Evolutionary conservation across 2,329 filamentous ascomycete species (phyloP), one percentile per base, ranked within the genome.

Genomic region (Cladophialophora yegresii): DNA sequence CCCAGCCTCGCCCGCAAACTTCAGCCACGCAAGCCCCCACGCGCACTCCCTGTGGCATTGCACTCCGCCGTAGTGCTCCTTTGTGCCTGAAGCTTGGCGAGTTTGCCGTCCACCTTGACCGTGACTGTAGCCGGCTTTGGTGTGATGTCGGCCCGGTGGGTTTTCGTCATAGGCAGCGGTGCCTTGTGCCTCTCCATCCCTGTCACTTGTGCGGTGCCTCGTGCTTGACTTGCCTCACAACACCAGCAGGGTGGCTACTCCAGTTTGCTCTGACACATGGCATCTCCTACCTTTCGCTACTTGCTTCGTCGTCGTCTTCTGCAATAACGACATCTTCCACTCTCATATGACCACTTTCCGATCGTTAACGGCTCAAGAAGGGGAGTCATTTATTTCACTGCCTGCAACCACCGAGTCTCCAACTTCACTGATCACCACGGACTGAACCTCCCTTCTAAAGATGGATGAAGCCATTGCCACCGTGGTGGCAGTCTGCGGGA

Each of bases 401-500:
- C 43, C 54, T 49, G 47, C 50, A 33, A 63, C 36, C 30, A 22
- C 49, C 22, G 32, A n/a, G 28, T 36, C 43, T 36, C 22, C 36
- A 26, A 63, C 30, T 36, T 16, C 23, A 26, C 30, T 36, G 9
- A 23, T 32, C 45, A 22, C 56, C 20, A 53, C 55, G 64, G 2
- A 58, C 13, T 33, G 20, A 22, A 26, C 20, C 32, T 40, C 40
- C 22, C 28, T 16, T 61, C 45, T 72, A 70, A 73, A 63, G 69
- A 91, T 91, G 87, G 89, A 90, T 70, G 85, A 88, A 63, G 78
- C 81, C 66, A 85, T 97, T 71, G 85, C 85, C 68, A 87, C 87
- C 73, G 97, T 99, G 76, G 87, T 87, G 73, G 83, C 84, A 77
- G 90, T 99, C 75, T 98, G 95, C 45, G 89, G 87, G 71, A 86